Base-by-base conservation (phyloP, 129 eudicot species). In the Lonicera japonica region DNA sequence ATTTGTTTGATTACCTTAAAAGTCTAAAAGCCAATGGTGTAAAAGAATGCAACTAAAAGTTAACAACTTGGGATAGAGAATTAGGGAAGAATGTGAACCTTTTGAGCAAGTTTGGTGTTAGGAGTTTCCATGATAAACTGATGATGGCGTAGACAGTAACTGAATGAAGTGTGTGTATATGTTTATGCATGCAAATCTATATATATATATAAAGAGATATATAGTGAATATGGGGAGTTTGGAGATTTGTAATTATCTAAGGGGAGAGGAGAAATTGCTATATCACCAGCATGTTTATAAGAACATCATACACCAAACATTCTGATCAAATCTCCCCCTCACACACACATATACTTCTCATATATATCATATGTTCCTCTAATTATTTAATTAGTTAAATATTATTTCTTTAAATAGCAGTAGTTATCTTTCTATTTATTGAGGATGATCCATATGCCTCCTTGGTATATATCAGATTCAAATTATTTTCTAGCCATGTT, bases 261-360 rank as follows among this genome's bases (percentile, higher is more conserved):
- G 36, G 6, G 6, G 2, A 29, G 6, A 29, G 36, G 36, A 29
- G 36, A 29, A 29, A 94, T 84, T 89, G 85, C 77, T 61, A 74
- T 76, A 85, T 85, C 90, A 66, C 77, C 82, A 82, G 43, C 83
- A 74, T 65, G 19, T 75, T 79, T 20, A n/a, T n/a, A n/a, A 20
- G 55, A 50, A 50, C 21, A 14, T 82, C 73, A 57, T 76, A 51
- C 64, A 89, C 95, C 96, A 82, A 89, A 82, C 95, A 59, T 87
- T 87, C 96, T 89, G 96, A 75, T 85, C 64, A 82, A 72, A 80
- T 71, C 80, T 85, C 82, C 53, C 83, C 77, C 77, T 83, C 96
- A 65, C 70, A 45, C 51, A 45, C n/a, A 15, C 3, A 45, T 45
- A 12, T 45, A 45, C 14, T 10, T 10, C 51, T 10, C 5, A 6